Conservation (phyloP, 2,329 filamentous ascomycete genomes). For the Phoma herbarum region DNA sequence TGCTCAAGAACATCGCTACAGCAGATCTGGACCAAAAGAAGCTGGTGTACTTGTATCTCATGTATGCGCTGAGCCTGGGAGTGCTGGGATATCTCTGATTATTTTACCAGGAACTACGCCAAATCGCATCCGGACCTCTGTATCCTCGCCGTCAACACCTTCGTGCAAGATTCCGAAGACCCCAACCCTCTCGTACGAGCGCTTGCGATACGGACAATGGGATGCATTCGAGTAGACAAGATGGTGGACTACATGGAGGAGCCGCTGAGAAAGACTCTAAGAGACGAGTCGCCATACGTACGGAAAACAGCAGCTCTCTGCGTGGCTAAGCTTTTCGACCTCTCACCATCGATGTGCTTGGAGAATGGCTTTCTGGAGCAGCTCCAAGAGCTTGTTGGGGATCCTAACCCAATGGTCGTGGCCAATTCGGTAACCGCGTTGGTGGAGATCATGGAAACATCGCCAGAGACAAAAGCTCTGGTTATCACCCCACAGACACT, state of each 20-base stretch:
- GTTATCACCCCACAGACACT: constrained; percentile 82
- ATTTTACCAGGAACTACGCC: constrained; percentile 83
- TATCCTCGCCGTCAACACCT: constrained; percentile 98
- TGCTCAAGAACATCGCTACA: constrained; percentile 98
- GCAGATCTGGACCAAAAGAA: constrained; percentile 97
- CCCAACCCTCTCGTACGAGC: constrained; percentile 95
- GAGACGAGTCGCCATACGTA: constrained; percentile 97
- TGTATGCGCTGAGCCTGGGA: constrained; percentile 57
- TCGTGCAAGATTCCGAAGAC: constrained; percentile 98
- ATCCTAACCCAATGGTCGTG: constrained; percentile 98
- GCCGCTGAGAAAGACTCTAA: constrained; percentile 90
- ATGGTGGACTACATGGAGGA: constrained; percentile 99
- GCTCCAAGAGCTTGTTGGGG: constrained; percentile 93
- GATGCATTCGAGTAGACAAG: constrained; percentile 96
- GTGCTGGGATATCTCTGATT: constrained; percentile 18
- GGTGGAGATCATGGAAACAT: constrained; percentile 87
- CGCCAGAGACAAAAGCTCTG: constrained; percentile 88
- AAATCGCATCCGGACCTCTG: constrained; percentile 99
- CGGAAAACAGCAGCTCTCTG: constrained; percentile 98
- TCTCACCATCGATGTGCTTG: constrained; percentile 90
- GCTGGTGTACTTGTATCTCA: constrained; percentile 96
- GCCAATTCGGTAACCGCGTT: constrained; percentile 96
- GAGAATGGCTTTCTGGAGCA: constrained; percentile 97
- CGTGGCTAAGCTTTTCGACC: constrained; percentile 95
- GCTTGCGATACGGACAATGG: constrained; percentile 96